Evolutionary conservation across 345 rosid species (phyloP), one percentile per base, ranked within the genome.

Genomic region (Corchorus capsularis): DNA sequence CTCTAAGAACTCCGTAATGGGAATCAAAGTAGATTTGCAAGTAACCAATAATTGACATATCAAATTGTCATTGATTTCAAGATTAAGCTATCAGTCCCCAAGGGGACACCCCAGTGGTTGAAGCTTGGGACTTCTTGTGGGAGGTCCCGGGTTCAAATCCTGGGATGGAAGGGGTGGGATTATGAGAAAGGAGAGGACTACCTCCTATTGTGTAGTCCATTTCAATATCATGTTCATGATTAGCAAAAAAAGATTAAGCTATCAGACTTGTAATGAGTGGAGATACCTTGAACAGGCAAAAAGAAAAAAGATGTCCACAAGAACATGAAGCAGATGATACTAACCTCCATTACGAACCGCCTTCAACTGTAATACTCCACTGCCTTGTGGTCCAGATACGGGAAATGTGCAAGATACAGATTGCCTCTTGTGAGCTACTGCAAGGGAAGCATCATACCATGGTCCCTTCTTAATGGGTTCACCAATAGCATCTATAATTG

Each of bases 391-490:
- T 47, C 97, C 97, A 72, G 87, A 79, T 69, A 94, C 92, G 8
- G 97, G 99, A 84, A 96, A 94, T 39, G 99, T 83, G 87, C 99
- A 96, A 80, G 99, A 94, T 8, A 87, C 94, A 5, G 99, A 90
- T 41, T 81, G 94, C 80, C 99, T 86, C 75, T 90, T 86, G 81
- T 89, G 98, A 82, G 98, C 87, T 72, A 96, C 94, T 65, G 97
- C 97, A 74, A 96, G 94, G 75, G 98, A 90, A 52, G 99, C 97
- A 85, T 84, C 88, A 83, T 94, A 94, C 99, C 99, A 96, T 75
- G 97, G 92, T 55, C 99, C 99, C 88, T 87, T 92, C 79, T 86
- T 85, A 74, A 94, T 83, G 35, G 99, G 99, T 69, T 91, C 97
- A 76, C 99, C 99, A 10, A 96, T 81, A 75, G 94, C 97, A 70